Conservation (phyloP, 257 asterid genomes). For the Lantana camara region DNA sequence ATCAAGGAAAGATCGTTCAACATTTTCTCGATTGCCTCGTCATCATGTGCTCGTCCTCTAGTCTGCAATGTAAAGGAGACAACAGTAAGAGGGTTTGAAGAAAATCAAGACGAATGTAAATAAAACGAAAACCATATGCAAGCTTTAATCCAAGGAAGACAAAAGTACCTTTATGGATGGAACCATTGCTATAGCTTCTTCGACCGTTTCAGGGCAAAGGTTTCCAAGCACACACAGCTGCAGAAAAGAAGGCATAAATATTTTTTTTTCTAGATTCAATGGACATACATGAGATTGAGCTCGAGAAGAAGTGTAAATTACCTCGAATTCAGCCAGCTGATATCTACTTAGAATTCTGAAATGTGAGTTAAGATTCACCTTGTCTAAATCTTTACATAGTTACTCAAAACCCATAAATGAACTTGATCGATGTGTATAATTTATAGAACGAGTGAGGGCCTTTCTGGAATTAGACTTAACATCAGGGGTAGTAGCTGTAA, state of each 20-base stretch:
- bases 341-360: constrained; percentile 81
- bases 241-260: constrained; percentile 37
- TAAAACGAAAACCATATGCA: constrained; percentile 9
- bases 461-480: too few species aligned
- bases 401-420: too few species aligned
- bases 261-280: neutral
- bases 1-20: constrained; percentile 65
- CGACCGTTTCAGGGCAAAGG: constrained; percentile 92
- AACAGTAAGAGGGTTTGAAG: neutral
- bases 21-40: constrained; percentile 79
- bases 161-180: constrained; percentile 89
- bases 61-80: constrained; percentile 45
- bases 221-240: constrained; percentile 95
- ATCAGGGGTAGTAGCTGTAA: too few species aligned
- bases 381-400: neutral
- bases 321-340: constrained; percentile 96
- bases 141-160: neutral
- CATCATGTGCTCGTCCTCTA: constrained; percentile 71
- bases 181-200: constrained; percentile 94
- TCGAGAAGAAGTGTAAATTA: constrained; percentile 12
- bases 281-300: neutral
- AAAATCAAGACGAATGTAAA: neutral
- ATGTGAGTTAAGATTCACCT: constrained; percentile 43
- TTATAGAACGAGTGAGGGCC: too few species aligned
- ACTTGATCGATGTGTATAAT: too few species aligned